Conservation (phyloP, 148 eudicot species). For the Diospyros lotus region DNA sequence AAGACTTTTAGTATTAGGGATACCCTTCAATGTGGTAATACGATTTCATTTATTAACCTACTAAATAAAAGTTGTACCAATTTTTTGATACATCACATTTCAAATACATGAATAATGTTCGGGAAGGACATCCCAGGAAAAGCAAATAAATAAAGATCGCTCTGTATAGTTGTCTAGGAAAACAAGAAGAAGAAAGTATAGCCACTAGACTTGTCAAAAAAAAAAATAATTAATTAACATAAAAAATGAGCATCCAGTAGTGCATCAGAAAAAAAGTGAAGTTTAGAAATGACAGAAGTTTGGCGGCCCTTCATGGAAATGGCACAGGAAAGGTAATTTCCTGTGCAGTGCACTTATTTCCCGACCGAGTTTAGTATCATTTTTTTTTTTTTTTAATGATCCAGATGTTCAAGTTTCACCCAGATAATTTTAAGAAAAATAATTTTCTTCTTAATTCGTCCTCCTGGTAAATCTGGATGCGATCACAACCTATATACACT, state of each 20-base stretch:
- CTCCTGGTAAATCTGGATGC: too few relatives aligned
- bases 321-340: too few relatives aligned
- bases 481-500: too few relatives aligned
- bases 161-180: neutral
- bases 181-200: neutral
- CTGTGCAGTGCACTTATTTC: too few relatives aligned
- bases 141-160: neutral
- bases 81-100: neutral
- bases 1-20: neutral
- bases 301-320: too few relatives aligned
- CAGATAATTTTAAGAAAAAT: too few relatives aligned
- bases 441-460: too few relatives aligned
- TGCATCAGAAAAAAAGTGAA: too few relatives aligned
- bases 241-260: neutral
- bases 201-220: neutral
- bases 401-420: too few relatives aligned
- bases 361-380: too few relatives aligned
- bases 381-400: too few relatives aligned
- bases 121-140: neutral
- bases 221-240: neutral
- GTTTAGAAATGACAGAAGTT: too few relatives aligned
- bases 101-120: slow-evolving; percentile 1
- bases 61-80: neutral
- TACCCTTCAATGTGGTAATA: neutral
- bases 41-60: neutral